Percentiles rank a stretch among this genome's conserved stretches.
Evolutionary conservation across 2,329 filamentous ascomycete species (phyloP).

Genomic region (Epichloe hybrida): DNA sequence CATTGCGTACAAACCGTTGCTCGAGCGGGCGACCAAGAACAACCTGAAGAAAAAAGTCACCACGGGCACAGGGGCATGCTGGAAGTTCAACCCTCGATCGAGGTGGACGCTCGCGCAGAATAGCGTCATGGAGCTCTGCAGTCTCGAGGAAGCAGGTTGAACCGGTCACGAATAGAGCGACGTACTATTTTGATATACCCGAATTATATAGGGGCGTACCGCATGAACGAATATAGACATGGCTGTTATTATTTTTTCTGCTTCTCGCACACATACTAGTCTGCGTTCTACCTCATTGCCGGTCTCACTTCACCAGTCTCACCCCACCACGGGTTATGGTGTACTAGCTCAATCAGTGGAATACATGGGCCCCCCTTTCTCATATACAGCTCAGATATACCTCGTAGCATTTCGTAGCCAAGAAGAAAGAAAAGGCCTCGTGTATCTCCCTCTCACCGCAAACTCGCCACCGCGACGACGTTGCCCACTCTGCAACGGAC

Average conservation of each 20-base stretch:
- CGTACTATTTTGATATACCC: background rate
- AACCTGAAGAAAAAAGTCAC: too few relatives aligned
- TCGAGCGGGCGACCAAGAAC: too few relatives aligned
- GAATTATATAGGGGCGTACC: background rate
- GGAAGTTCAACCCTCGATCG: background rate
- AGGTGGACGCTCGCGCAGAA: background rate
- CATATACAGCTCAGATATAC: background rate
- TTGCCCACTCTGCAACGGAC: too few relatives aligned
- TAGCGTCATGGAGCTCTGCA: background rate
- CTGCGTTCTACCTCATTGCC: background rate
- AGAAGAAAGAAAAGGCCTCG: background rate
- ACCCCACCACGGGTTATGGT: background rate
- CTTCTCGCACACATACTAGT: background rate
- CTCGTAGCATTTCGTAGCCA: background rate
- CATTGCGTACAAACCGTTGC: background rate
- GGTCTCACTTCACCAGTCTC: too few relatives aligned
- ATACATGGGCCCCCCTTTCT: background rate
- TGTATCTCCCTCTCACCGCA: background rate
- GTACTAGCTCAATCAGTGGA: background rate
- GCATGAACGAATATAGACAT: background rate
- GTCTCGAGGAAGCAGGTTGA: background rate
- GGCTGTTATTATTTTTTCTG: background rate
- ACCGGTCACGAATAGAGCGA: background rate
- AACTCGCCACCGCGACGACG: background rate
- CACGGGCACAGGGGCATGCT: too few relatives aligned